These are phyloP conservation scores for Ephemerocybe angulata DNA, from an alignment of 768 basidiomycete species.

Conservation along the genomic window DNA sequence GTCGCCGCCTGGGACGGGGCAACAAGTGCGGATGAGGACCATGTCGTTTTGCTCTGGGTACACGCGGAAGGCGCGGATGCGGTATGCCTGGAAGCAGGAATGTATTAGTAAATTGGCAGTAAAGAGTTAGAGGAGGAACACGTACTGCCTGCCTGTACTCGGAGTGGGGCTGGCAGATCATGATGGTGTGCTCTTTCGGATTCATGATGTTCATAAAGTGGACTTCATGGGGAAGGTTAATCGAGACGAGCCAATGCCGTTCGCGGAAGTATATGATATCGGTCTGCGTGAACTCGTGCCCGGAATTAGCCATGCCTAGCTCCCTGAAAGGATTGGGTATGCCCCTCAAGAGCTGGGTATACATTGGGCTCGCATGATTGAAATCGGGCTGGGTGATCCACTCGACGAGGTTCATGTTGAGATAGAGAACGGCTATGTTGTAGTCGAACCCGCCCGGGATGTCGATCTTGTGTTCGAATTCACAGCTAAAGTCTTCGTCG, in stretches of 20 bases:
- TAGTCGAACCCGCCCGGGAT: constrained; percentile 41
- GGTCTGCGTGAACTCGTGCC: constrained; percentile 31
- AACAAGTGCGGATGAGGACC: constrained; percentile 43
- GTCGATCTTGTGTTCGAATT: constrained; percentile 32
- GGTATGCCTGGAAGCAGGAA: constrained; percentile 34
- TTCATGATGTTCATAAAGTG: constrained; percentile 16
- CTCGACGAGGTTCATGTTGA: constrained; percentile 43
- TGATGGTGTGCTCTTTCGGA: constrained; percentile 10
- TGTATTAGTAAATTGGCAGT: background rate
- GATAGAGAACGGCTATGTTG: constrained; percentile 39
- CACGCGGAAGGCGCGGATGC: constrained; percentile 49
- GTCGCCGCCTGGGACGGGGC: constrained; percentile 2
- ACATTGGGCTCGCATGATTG: constrained; percentile 34
- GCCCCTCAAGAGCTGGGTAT: constrained; percentile 29
- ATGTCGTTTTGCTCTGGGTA: constrained; percentile 50
- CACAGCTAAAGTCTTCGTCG: background rate
- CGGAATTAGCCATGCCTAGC: constrained; percentile 39
- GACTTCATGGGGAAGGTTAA: constrained; percentile 8
- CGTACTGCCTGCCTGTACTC: constrained; percentile 21
- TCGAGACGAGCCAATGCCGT: constrained; percentile 15
- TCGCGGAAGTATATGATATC: constrained; percentile 23
- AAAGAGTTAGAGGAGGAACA: constrained; percentile 6
- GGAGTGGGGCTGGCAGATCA: constrained; percentile 36
- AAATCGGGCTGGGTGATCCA: constrained; percentile 27
- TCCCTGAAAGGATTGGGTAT: constrained; percentile 32